Conservation (phyloP, 2,329 filamentous ascomycete genomes). For the Helotiales sp. region DNA sequence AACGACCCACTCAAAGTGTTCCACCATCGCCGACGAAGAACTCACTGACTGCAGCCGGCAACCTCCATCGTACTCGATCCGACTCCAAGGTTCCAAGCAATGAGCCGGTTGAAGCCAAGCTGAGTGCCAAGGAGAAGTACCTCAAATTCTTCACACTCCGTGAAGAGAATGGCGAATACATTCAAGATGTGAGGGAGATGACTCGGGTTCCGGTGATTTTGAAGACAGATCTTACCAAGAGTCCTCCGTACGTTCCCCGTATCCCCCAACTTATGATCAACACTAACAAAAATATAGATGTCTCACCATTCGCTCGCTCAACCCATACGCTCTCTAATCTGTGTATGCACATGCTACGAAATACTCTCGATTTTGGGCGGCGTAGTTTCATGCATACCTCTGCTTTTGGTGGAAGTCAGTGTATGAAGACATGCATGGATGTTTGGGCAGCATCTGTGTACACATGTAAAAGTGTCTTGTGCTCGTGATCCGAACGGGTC, state of each 20-base stretch:
- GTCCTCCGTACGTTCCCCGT: slow-evolving; percentile 84
- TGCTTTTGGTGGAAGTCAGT: background rate
- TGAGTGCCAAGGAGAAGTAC: slow-evolving; percentile 96
- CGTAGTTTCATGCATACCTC: background rate
- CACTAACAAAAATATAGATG: slow-evolving; percentile 59
- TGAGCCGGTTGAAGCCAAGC: slow-evolving; percentile 74
- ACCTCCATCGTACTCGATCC: slow-evolving; percentile 84
- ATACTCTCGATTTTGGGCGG: slow-evolving; percentile 5
- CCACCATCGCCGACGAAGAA: slow-evolving; percentile 86
- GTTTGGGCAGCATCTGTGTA: slow-evolving; percentile 6
- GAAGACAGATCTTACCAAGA: slow-evolving; percentile 98
- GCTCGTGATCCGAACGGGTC: background rate
- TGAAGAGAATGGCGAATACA: slow-evolving; percentile 92
- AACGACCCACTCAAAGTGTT: slow-evolving; percentile 92
- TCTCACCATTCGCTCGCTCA: slow-evolving; percentile 79
- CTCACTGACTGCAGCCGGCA: slow-evolving; percentile 61
- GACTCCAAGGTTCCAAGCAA: slow-evolving; percentile 84
- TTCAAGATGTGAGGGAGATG: slow-evolving; percentile 98
- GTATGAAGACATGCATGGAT: slow-evolving; percentile 4
- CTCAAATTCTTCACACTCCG: slow-evolving; percentile 84
- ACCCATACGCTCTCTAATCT: slow-evolving; percentile 63
- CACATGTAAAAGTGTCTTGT: slow-evolving; percentile 7
- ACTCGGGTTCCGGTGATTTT: slow-evolving; percentile 94
- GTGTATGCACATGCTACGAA: background rate
- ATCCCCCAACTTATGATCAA: background rate